Base-by-base conservation (phyloP, 139 green algal species). In the Zygnema circumcarinatum region DNA sequence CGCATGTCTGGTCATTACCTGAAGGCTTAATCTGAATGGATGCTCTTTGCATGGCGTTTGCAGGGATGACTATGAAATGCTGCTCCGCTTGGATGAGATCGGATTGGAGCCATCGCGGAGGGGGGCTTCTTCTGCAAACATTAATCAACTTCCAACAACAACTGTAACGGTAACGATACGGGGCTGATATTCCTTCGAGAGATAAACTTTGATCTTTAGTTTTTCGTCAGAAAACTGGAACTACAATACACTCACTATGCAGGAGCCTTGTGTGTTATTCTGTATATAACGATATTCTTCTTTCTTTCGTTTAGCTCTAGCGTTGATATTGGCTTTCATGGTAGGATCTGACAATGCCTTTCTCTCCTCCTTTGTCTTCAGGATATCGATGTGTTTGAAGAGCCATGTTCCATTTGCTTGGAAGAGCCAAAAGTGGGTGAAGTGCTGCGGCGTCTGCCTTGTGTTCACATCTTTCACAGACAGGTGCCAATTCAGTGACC, bases 41-140 rank as follows among this genome's bases (percentile, higher is more conserved):
- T n/a, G n/a, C n/a, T n/a, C n/a, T n/a, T n/a, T n/a, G n/a, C n/a
- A n/a, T n/a, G n/a, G n/a, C n/a, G n/a, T 40, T 42, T 53, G 75
- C 75, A 83, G 75, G 32, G 7, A 11, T 25, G 75, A 83, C 11
- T 83, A 83, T 25, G 75, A 83, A 21, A 83, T 83, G 75, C 75
- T 83, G 2, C 75, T 83, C 20, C 20, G 36, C n/a, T 25, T 83
- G 75, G 75, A 83, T 52, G 31, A 83, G 39, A 53, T 52, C 3
- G 75, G 75, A 35, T 22, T 11, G 3, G 35, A 39, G 35, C 75
- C 39, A 21, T 47, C 31, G 16, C 33, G 75, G 7, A 53, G 32
- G 7, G 75, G 75, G 39, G 75, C 75, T 33, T 38, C 75, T 7
- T 33, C 7, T 20, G n/a, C 39, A 33, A 53, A 3, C 38, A 83